A percentile compares a stretch with the other conserved stretches of the same genome.
Conservation (phyloP, 805 yeast genomes). For the Wickerhamomyces rabaulensis region DNA sequence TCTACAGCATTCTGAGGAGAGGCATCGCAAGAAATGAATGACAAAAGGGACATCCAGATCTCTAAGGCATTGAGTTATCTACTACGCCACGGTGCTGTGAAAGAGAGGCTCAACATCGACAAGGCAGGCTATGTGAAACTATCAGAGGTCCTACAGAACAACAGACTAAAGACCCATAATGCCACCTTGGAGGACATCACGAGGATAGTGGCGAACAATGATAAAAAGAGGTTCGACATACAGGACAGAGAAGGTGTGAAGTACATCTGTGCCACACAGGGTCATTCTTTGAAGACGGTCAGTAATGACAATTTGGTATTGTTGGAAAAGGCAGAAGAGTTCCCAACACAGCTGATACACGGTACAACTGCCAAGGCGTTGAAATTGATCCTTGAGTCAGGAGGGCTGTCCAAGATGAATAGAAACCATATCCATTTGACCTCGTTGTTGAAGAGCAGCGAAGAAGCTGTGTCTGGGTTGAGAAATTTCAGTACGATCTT, state of each 20-base stretch:
- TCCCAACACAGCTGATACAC: constrained; percentile 62
- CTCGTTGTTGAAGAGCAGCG: constrained; percentile 40
- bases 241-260: constrained; percentile 12
- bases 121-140: constrained; percentile 60
- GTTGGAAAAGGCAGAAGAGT: constrained; percentile 30
- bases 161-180: constrained; percentile 50
- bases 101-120: constrained; percentile 62
- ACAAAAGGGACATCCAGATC: constrained; percentile 44
- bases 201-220: constrained; percentile 57
- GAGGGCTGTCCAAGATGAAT: constrained; percentile 62
- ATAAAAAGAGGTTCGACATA: constrained; percentile 66
- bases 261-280: constrained; percentile 87
- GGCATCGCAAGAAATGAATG: background rate
- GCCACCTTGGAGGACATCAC: constrained; percentile 54
- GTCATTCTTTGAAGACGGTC: constrained; percentile 63
- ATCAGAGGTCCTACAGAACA: constrained; percentile 46
- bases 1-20: no score
- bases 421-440: constrained; percentile 89
- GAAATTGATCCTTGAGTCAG: constrained; percentile 39
- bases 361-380: constrained; percentile 63
- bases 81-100: constrained; percentile 79
- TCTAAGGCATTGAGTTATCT: constrained; percentile 74
- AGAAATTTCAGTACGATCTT: constrained; percentile 48
- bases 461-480: constrained; percentile 67
- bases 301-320: constrained; percentile 36